Conservation (phyloP, 345 rosid genomes). For the Cardamine resedifolia region DNA sequence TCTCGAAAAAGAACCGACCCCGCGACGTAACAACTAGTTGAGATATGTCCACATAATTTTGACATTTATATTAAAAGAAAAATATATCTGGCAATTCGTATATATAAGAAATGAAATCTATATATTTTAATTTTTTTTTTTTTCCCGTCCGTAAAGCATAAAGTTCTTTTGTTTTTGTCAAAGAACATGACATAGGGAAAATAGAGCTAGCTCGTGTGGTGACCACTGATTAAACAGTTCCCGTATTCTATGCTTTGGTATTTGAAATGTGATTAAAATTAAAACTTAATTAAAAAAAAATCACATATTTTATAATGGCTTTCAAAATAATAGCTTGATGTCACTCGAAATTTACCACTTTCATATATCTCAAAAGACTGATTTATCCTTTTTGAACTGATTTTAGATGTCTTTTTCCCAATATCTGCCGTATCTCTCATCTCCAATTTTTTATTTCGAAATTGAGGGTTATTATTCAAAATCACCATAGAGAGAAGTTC, state of each 20-base stretch:
- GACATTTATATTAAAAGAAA: background rate
- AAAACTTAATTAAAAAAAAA: too few species aligned
- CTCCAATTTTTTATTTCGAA: too few species aligned
- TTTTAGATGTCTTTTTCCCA: too few species aligned
- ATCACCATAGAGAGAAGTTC: too few species aligned
- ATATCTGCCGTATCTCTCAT: too few species aligned
- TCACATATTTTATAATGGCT: too few species aligned
- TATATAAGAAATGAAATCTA: background rate
- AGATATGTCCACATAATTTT: conserved; percentile 5
- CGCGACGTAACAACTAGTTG: conserved; percentile 13
- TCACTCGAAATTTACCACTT: too few species aligned
- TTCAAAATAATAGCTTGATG: too few species aligned
- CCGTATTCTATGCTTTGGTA: conserved; percentile 25
- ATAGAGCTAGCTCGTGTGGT: conserved; percentile 10
- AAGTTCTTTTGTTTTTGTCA: background rate
- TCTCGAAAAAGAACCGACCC: background rate
- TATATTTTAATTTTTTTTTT: background rate
- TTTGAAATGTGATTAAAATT: conserved; percentile 13
- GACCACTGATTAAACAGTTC: conserved; percentile 15
- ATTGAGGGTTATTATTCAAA: too few species aligned
- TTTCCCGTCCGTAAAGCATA: background rate
- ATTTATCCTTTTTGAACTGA: too few species aligned
- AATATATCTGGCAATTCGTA: background rate
- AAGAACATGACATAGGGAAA: background rate
- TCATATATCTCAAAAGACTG: too few species aligned